phyloP scores from a whole-genome alignment of 1,284 basidiomycete species.

The Rhizopogon parksii region DNA sequence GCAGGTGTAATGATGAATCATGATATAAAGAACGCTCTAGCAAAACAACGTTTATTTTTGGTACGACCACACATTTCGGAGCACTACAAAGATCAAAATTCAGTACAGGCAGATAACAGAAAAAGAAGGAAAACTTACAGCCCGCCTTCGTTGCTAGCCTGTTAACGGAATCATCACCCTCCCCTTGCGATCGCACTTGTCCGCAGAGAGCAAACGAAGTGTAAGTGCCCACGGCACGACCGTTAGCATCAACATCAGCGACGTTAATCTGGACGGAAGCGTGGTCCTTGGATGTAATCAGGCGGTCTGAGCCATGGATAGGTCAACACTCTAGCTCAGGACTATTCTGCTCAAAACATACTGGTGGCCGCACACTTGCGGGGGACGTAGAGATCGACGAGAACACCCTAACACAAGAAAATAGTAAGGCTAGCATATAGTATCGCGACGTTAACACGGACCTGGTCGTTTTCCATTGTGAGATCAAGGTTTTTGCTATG shows the following conservation, averaged over 20 bases:
- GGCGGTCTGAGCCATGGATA: conserved; percentile 56
- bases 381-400: conserved; percentile 99
- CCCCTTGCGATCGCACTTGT: conserved; percentile 89
- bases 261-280: conserved; percentile 96
- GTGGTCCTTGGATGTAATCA: conserved; percentile 98
- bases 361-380: conserved; percentile 98
- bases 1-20: conserved; percentile 10
- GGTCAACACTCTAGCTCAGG: conserved; percentile 6
- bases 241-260: conserved; percentile 91
- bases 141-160: conserved; percentile 93
- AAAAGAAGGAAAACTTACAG: conserved; percentile 54
- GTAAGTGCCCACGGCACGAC: conserved; percentile 80
- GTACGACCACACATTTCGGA: conserved; percentile 73
- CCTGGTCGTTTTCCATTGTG: conserved; percentile 78
- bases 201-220: conserved; percentile 95
- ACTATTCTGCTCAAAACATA: conserved; percentile 39
- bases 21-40: conserved; percentile 13
- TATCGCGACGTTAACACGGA: conserved; percentile 26
- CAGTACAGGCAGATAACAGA: background rate
- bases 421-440: background rate
- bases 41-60: conserved; percentile 49
- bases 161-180: conserved; percentile 97
- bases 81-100: conserved; percentile 37
- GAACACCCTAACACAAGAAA: conserved; percentile 66
- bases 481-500: conserved; percentile 11